These are phyloP conservation scores for Collybiopsis luxurians DNA, from an alignment of 768 basidiomycete genomes.

Conservation along the genomic window DNA sequence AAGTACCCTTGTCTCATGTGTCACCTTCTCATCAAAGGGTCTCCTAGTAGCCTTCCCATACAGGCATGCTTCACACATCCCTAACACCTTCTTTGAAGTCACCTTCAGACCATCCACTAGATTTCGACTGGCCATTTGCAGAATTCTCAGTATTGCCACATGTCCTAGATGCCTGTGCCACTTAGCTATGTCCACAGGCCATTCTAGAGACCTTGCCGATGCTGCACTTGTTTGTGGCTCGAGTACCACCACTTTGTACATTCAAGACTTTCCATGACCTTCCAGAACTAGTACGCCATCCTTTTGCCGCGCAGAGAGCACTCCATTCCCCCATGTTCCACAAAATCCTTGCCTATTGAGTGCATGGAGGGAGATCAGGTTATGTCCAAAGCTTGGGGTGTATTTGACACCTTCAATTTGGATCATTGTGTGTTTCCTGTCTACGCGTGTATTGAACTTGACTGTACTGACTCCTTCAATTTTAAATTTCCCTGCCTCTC, in stretches of 20 bases:
- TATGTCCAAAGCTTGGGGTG: too few species aligned
- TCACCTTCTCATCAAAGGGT: conserved; percentile 19
- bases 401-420: not conserved
- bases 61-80: conserved; percentile 23
- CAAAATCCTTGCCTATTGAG: not conserved
- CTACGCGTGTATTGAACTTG: not conserved
- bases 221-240: not conserved
- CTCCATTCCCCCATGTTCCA: not conserved
- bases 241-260: not conserved
- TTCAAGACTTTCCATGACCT: not conserved
- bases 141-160: conserved; percentile 8
- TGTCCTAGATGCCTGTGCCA: conserved; percentile 8
- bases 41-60: conserved; percentile 18
- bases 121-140: conserved; percentile 7
- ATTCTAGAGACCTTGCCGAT: not conserved
- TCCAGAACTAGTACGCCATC: not conserved
- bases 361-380: not conserved
- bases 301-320: not conserved
- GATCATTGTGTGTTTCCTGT: not conserved
- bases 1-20: conserved; percentile 13
- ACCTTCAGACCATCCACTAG: conserved; percentile 21
- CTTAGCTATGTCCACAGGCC: not conserved
- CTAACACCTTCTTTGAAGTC: not conserved
- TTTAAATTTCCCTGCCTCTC: not conserved
- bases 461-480: not conserved